Evolutionary conservation across 2,329 filamentous ascomycete genomes (phyloP), one percentile per base, ranked within the genome.

Genomic region (Graphiopsis chlorocephala): DNA sequence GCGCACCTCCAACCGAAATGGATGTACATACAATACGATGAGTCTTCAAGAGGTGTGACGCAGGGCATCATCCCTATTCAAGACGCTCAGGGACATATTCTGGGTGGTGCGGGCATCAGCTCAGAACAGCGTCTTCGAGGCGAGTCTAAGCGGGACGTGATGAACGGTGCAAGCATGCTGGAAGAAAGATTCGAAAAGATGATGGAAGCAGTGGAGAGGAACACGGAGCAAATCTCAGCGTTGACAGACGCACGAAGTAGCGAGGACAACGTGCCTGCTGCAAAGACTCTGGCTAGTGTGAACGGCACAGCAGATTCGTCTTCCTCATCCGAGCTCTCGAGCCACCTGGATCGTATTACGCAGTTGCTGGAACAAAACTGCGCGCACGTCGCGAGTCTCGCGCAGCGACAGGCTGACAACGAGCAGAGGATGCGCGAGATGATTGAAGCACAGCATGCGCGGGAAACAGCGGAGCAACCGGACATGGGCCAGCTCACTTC

Each of bases 1-100:
- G 70, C 69, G 31, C 73, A 73, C 59, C 58, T 76, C 42, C 72
- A 72, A 60, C 68, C 68, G 31, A 74, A 72, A 65, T 75, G 73
- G 74, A 75, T 73, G 67, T 75, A 74, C 61, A 71, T 71, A 33
- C 55, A 58, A 29, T 59, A 59, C 29, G 48, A 59, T 23, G 62
- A 58, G n/a, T 56, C 61, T 26, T 23, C 70, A 10, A 69, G 69
- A 33, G 69, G 70, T 15, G 71, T 69, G n/a, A 66, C 68, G 52
- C 71, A 72, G 57, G 70, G 67, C 10, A 69, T 72, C n/a, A 72
- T 72, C 50, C 72, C 72, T 1, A 64, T 72, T n/a, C 72, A 73
- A 62, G 70, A 73, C 67, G 69, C 65, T 20, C 29, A 68, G 15
- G 71, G 72, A 14, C 70, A 72, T 45, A 57, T 72, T 68, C 64